Conservation (phyloP, 352 stramenopile species). For the Phytophthora vignae region DNA sequence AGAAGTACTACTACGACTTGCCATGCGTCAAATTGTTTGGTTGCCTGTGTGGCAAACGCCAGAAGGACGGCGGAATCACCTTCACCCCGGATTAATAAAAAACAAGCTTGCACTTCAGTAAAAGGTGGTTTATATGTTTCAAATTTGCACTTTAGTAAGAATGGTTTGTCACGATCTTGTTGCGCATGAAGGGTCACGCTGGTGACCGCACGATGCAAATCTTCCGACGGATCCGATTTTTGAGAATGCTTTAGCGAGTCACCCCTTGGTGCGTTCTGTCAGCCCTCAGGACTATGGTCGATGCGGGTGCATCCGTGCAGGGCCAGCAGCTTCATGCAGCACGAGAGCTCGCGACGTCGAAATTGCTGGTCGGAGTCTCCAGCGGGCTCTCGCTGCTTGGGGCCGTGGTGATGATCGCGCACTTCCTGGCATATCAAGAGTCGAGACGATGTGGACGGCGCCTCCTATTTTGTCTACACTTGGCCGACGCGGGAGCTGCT, state of each 20-base stretch:
- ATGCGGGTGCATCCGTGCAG: slow-evolving; percentile 13
- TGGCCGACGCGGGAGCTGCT: slow-evolving; percentile 56
- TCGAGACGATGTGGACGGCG: slow-evolving; percentile 69
- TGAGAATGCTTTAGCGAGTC: slow-evolving; percentile 5
- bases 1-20: slow-evolving; percentile 89
- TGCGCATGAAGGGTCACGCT: slow-evolving; percentile 29
- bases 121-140: not conserved
- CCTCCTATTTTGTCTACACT: slow-evolving; percentile 70
- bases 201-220: slow-evolving; percentile 22
- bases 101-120: not conserved
- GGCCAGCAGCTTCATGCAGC: slow-evolving; percentile 18
- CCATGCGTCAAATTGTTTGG: slow-evolving; percentile 88
- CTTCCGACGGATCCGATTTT: slow-evolving; percentile 19
- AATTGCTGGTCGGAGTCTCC: slow-evolving; percentile 49
- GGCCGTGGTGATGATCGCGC: slow-evolving; percentile 60
- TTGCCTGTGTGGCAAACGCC: slow-evolving; percentile 74
- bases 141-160: not conserved
- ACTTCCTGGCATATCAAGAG: slow-evolving; percentile 71
- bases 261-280: slow-evolving; percentile 1
- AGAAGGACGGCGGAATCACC: slow-evolving; percentile 83
- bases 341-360: slow-evolving; percentile 50
- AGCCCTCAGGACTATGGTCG: slow-evolving; percentile 14
- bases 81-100: slow-evolving; percentile 69
- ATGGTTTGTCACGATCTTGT: slow-evolving; percentile 18
- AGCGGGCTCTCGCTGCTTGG: slow-evolving; percentile 50